Conservation (phyloP, 1,284 basidiomycete species). For the Cerrena zonata region DNA sequence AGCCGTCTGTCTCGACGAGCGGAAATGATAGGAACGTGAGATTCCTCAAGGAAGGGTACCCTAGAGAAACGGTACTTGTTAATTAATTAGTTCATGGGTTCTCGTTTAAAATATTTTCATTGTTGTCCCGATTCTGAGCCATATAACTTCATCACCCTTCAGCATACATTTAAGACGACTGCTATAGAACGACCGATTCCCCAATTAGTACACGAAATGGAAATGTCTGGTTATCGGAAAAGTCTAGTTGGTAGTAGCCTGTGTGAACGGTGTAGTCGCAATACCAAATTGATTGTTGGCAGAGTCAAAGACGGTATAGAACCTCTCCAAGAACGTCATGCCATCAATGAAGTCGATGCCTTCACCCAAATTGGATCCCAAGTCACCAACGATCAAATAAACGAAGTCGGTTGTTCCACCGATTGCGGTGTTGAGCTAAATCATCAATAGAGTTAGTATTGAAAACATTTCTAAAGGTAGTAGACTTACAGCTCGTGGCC, state of each 20-base stretch:
- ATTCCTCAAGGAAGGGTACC: too few species aligned
- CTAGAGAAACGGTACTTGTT: too few species aligned
- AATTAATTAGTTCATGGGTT: too few species aligned
- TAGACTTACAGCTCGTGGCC: conserved; percentile 19
- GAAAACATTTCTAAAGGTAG: background rate
- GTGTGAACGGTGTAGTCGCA: conserved; percentile 4
- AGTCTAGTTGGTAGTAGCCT: conserved; percentile 2
- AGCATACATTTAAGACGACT: too few species aligned
- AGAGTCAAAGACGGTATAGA: conserved; percentile 10
- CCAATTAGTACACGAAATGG: too few species aligned
- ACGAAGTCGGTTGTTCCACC: conserved; percentile 12
- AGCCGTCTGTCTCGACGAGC: too few species aligned
- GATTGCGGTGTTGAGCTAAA: conserved; percentile 13
- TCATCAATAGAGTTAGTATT: background rate
- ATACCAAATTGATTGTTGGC: conserved; percentile 6
- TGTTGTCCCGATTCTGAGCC: too few species aligned
- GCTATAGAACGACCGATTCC: too few species aligned
- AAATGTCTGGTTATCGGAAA: too few species aligned
- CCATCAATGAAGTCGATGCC: conserved; percentile 18
- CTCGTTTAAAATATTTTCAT: too few species aligned
- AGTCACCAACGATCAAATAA: conserved; percentile 16
- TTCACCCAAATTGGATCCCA: conserved; percentile 9
- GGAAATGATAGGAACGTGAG: too few species aligned
- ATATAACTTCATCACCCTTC: too few species aligned
- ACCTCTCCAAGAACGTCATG: conserved; percentile 16